Base-by-base conservation (phyloP, 2,329 filamentous ascomycete genomes). In the Cryphonectria parasitica region DNA sequence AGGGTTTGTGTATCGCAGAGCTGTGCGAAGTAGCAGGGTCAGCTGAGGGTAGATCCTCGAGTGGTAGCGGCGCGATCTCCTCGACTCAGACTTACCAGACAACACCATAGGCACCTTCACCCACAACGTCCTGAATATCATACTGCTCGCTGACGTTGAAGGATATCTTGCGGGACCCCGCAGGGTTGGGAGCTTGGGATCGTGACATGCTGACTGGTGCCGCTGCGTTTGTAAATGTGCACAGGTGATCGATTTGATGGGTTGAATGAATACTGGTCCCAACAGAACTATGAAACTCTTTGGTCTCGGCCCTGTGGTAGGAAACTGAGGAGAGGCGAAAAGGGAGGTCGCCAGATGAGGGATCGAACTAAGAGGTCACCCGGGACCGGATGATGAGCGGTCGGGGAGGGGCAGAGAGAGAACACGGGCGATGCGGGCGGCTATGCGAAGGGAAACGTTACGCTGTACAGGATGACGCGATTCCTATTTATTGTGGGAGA, bases 91-190 rank as follows among this genome's bases (percentile, higher is more conserved):
- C 92, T 81, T 88, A 98, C 95, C 96, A 98, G 76, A 99, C 96
- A 75, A 99, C 95, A 81, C 96, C 96, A 79, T 99, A 99, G 75
- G 96, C 96, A 79, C 96, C 96, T 83, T 99, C 96, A 76, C 96
- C 96, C 72, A 99, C 97, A 64, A 99, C 96, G 90, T 99, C 96
- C 82, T 98, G 95, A 75, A 99, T 99, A 79, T 99, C 96, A 81
- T 99, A 99, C 82, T 99, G 96, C 83, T 99, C 96, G 79, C 95
- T 98, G 74, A 99, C 96, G 80, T 99, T 99, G 90, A 99, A 99
- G 69, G 95, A 98, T 81, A 99, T 99, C 89, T 98, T 99, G 80
- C 96, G 89, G 77, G 90, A 91, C 77, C 88, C 88, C 77, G 86
- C 83, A 71, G 86, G 83, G 81, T 86, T 89, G 77, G 85, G 87